Evolutionary conservation across 2,329 filamentous ascomycete species (phyloP), one percentile per base, ranked within the genome.

Genomic region (Beauveria sp.): DNA sequence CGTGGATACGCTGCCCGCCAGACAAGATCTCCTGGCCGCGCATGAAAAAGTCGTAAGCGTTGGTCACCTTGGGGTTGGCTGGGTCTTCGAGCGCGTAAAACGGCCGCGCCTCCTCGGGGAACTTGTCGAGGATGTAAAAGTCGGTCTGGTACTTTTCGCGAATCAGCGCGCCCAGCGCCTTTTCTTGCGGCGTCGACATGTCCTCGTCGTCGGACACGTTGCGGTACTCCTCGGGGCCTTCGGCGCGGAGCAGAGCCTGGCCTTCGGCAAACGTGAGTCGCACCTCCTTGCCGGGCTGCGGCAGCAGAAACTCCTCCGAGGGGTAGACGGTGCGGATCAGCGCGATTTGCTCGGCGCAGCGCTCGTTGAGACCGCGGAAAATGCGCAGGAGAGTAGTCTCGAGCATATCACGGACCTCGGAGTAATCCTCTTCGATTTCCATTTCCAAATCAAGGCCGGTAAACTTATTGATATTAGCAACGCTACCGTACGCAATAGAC

Each of bases 71-170:
- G 60, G 84, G 80, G 68, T 89, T 84, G 48, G 83, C 78, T 3
- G 84, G 84, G 70, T 90, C 89, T 59, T 90, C 86, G 79, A 93
- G 91, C 64, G 93, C 92, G 76, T 97, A 97, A 76, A 96, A 96
- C 5, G 93, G 93, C 34, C 94, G 85, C 22, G 94, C 90, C 43
- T 81, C 80, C 74, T 94, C 86, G 50, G 94, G 94, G 81, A 96
- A 99, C 77, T 97, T 94, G 80, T 97, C 93, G 64, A 99, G 84
- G 24, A 96, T 88, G 78, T 96, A 97, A 79, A 97, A 97, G 78
- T 99, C 94, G 63, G 92, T 94, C 72, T 89, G 84, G 82, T 89
- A 96, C 77, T 96, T 97, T 68, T 90, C 83, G 61, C 90, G 88
- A 66, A 97, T 85, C 53, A 97, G 81, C 28, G 86, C 87, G 62